These are phyloP conservation scores for Ceratocystis huliohia DNA, from an alignment of 2,329 filamentous ascomycete genomes.

Conservation along the genomic window DNA sequence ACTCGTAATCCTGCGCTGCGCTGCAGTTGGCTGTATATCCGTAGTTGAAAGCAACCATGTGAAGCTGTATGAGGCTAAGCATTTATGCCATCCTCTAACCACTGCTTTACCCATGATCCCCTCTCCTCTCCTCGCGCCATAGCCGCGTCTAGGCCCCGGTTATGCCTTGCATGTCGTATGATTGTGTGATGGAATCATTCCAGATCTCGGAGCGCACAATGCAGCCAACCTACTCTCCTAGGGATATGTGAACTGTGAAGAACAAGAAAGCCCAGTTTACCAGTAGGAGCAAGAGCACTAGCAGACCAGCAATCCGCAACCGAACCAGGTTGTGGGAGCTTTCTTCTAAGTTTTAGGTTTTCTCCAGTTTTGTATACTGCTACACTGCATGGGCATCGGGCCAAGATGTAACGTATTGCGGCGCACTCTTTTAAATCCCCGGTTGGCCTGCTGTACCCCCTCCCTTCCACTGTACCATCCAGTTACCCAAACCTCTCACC, in stretches of 20 bases:
- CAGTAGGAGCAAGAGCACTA: too few relatives aligned
- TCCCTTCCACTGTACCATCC: background rate
- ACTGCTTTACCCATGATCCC: background rate
- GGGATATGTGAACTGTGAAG: background rate
- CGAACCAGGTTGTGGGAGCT: too few relatives aligned
- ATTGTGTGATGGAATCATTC: background rate
- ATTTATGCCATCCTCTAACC: background rate
- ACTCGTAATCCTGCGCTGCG: background rate
- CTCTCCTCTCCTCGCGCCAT: background rate
- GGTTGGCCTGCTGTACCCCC: background rate
- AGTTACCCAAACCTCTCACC: background rate
- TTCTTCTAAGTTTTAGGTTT: background rate
- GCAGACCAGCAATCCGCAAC: too few relatives aligned
- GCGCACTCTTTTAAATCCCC: background rate
- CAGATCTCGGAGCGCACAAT: background rate
- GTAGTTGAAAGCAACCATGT: too few relatives aligned
- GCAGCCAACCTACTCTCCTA: background rate
- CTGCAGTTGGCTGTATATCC: too few relatives aligned
- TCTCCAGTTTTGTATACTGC: background rate
- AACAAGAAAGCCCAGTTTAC: too few relatives aligned
- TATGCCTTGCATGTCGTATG: background rate
- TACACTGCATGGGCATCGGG: conserved; percentile 1
- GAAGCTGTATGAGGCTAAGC: too few relatives aligned
- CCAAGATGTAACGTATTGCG: background rate
- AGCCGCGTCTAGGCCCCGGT: background rate